Percentiles rank a stretch among this genome's conserved stretches.
Conservation (phyloP, 208 protist species). For the Leishmania major region DNA sequence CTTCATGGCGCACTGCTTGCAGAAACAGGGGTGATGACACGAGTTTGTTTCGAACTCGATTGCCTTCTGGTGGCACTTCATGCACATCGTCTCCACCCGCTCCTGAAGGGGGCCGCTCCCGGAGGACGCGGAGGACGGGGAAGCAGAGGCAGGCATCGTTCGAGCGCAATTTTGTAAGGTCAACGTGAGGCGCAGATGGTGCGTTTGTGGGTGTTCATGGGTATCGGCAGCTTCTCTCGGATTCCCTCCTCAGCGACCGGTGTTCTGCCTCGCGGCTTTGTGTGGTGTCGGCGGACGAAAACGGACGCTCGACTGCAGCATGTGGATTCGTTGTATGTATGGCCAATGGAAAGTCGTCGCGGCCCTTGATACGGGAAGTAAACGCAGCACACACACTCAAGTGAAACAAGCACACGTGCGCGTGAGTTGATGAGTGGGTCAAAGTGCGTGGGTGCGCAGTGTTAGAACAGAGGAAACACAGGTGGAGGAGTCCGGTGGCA, state of each 20-base stretch:
- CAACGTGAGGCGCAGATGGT: neutral
- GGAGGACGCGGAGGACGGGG: slow-evolving; percentile 23
- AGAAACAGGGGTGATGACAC: slow-evolving; percentile 81
- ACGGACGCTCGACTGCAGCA: neutral
- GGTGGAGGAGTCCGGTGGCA: neutral
- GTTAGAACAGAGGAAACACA: neutral
- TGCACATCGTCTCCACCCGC: slow-evolving; percentile 35
- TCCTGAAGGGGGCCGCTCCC: neutral
- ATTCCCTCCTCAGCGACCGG: neutral
- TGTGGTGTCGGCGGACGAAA: neutral
- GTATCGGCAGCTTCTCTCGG: neutral
- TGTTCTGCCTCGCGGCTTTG: neutral
- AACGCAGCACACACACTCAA: neutral
- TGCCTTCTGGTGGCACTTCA: slow-evolving; percentile 66
- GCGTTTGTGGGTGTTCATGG: neutral
- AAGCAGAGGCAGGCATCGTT: slow-evolving; percentile 7
- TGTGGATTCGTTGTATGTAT: neutral
- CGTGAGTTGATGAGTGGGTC: neutral
- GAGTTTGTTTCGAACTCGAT: slow-evolving; percentile 75
- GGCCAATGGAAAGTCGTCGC: neutral
- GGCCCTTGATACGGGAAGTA: neutral
- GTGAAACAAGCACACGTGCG: neutral
- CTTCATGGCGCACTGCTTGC: slow-evolving; percentile 88
- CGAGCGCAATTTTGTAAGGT: neutral
- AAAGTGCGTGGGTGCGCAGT: neutral